Conservation (phyloP, 768 basidiomycete genomes). For the Tephrocybe sp. region DNA sequence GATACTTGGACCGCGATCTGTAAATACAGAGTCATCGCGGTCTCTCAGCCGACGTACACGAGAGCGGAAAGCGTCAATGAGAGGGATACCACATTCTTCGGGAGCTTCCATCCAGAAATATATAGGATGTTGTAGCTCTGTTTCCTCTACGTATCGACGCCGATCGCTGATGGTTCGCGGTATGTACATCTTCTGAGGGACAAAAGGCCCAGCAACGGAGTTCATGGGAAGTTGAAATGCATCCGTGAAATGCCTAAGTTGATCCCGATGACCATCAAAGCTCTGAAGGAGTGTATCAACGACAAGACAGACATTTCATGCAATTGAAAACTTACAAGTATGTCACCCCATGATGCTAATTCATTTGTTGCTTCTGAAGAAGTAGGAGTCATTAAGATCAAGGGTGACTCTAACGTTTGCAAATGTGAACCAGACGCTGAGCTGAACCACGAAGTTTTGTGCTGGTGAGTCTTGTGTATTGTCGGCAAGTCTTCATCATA, state of each 20-base stretch:
- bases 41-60: conserved; percentile 53
- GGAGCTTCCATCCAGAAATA: conserved; percentile 58
- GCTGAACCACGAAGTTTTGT: too few relatives aligned
- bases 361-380: too few relatives aligned
- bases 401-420: too few relatives aligned
- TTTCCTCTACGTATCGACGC: conserved; percentile 74
- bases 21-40: conserved; percentile 68
- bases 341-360: too few relatives aligned
- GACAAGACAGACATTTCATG: too few relatives aligned
- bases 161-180: conserved; percentile 78
- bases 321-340: too few relatives aligned
- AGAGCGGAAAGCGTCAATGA: conserved; percentile 64
- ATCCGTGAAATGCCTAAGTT: conserved; percentile 43
- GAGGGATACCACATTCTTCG: conserved; percentile 57
- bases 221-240: conserved; percentile 36
- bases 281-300: conserved; percentile 24
- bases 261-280: conserved; percentile 42
- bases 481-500: too few relatives aligned
- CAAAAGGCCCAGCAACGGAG: conserved; percentile 43
- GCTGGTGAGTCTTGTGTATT: too few relatives aligned
- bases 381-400: too few relatives aligned
- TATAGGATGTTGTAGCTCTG: conserved; percentile 61
- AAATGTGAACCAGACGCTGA: too few relatives aligned
- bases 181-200: conserved; percentile 72
- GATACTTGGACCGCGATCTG: conserved; percentile 74